A percentile compares a stretch with the other conserved stretches of the same genome.
Conservation (phyloP, 2,329 filamentous ascomycete species). For the Dichotomopilus funicola region DNA sequence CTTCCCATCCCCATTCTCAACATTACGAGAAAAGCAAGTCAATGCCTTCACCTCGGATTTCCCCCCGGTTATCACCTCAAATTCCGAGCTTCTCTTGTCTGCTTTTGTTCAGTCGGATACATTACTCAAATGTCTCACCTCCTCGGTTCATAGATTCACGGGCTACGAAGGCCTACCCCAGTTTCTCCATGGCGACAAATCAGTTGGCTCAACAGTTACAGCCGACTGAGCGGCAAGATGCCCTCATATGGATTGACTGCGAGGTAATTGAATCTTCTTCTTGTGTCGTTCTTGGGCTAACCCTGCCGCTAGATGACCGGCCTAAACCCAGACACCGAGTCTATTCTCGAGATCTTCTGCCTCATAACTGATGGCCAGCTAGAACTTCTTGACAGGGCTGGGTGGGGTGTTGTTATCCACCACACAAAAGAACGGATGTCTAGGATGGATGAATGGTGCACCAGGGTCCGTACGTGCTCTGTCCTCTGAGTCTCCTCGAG, state of each 20-base stretch:
- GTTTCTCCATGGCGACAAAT: background rate
- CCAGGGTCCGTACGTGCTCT: conserved; percentile 47
- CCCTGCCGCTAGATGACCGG: conserved; percentile 73
- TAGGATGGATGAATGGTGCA: conserved; percentile 86
- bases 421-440: conserved; percentile 64
- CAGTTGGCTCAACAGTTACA: background rate
- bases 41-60: too few relatives aligned
- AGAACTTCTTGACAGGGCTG: conserved; percentile 64
- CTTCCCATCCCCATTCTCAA: too few relatives aligned
- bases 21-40: too few relatives aligned
- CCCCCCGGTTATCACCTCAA: too few relatives aligned
- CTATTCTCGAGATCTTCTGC: conserved; percentile 87
- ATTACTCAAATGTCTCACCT: too few relatives aligned
- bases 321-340: conserved; percentile 68
- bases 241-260: conserved; percentile 80
- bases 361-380: conserved; percentile 80
- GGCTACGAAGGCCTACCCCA: too few relatives aligned
- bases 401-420: conserved; percentile 76
- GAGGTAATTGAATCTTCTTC: conserved; percentile 34
- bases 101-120: too few relatives aligned
- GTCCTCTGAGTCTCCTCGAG: too few relatives aligned
- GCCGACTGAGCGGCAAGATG: conserved; percentile 36
- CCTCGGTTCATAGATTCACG: too few relatives aligned
- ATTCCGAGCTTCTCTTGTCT: too few relatives aligned
- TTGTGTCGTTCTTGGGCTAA: background rate